Evolutionary conservation across 2,329 filamentous ascomycete genomes (phyloP), one percentile per base, ranked within the genome.

Genomic region (Trichoderma koningii): DNA sequence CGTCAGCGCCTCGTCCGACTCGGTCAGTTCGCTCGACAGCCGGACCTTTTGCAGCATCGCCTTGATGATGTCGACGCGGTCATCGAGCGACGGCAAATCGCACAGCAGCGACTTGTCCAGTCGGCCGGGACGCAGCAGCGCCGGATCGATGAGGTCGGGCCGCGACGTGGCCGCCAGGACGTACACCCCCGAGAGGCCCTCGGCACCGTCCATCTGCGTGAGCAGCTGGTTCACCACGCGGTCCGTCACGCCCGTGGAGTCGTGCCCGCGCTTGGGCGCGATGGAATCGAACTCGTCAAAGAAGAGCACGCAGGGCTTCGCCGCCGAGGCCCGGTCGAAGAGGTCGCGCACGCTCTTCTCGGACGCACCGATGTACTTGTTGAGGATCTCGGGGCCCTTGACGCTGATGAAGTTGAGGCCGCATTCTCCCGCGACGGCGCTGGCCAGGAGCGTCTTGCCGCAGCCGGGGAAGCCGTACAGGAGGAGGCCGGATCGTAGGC

Each of bases 221-320:
- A 99, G 85, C 65, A 99, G 87, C 81, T 99, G 96, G 76, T 99
- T 99, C 71, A 99, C 95, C 0, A 99, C 96, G 44, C 96, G 88
- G 77, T 99, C 96, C 0, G 95, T 99, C n/a, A 99, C 96, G 69
- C 96, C 95, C 0, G 95, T 99, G 1, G 90, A 95, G 76, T 99
- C 96, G 74, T 99, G 95, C 0, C 95, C 95, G 79, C 95, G 87
- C 78, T 98, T 99, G 2, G 95, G 95, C 0, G 96, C 96, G 68
- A 99, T 98, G 45, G 91, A 93, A 79, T 99, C 95, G 73, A 99
- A 99, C 76, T 99, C 95, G 74, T 99, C 95, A 74, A 99, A 99
- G 83, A 99, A 99, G 9, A 99, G 82, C 5, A 99, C 91, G 71
- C 95, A 98, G 0, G 96, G 96, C 66, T 90, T 88, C 5, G 95